Percentiles rank a stretch among this genome's conserved stretches.
Conservation (phyloP, 106 monocot genomes). For the Xerophyta viscosa region DNA sequence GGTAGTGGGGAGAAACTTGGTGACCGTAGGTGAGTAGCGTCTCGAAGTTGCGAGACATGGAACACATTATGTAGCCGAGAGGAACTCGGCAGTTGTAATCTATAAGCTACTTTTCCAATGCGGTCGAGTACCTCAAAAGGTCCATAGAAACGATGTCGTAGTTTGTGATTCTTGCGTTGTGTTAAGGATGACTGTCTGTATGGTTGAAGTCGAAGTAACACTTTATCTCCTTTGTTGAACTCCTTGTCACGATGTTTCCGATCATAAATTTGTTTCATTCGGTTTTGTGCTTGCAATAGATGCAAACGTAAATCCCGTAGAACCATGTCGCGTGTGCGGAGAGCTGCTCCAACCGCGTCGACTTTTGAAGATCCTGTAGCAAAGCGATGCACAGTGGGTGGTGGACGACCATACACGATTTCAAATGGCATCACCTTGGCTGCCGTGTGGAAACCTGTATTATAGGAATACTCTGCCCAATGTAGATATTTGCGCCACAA, state of each 20-base stretch:
- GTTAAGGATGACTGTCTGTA: background rate
- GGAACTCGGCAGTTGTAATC: background rate
- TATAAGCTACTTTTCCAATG: background rate
- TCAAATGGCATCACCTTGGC: background rate
- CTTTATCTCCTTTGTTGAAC: background rate
- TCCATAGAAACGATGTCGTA: background rate
- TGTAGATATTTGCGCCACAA: background rate
- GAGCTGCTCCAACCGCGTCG: background rate
- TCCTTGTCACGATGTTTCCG: background rate
- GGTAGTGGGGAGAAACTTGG: too few species aligned
- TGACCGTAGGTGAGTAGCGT: background rate
- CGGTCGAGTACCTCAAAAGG: background rate
- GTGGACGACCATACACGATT: background rate
- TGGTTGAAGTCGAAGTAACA: background rate
- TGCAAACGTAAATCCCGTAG: background rate
- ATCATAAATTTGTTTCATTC: background rate
- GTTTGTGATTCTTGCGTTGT: background rate
- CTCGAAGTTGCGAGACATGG: background rate
- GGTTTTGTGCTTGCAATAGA: background rate
- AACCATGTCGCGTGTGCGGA: background rate
- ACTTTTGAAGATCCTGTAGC: background rate
- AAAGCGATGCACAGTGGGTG: background rate
- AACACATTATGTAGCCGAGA: background rate
- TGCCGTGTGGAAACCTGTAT: background rate
- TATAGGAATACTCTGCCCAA: background rate